Conservation (phyloP, 2,329 filamentous ascomycete genomes). For the Botrytis fabae region DNA sequence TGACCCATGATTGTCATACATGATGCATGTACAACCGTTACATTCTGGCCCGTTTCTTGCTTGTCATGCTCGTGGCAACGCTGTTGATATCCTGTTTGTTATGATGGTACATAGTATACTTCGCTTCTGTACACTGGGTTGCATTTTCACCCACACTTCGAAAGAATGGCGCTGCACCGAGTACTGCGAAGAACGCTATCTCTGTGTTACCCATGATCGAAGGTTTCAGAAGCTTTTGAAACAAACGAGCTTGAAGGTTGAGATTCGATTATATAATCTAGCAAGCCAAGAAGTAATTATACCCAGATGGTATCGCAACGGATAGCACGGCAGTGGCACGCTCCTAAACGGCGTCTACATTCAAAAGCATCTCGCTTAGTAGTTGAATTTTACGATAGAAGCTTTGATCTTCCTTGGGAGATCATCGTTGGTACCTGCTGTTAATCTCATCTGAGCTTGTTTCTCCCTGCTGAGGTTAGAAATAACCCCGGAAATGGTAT, state of each 20-base stretch:
- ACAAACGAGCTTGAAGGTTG: constrained; percentile 20
- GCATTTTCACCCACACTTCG: constrained; percentile 5
- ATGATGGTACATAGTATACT: neutral
- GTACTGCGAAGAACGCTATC: constrained; percentile 3
- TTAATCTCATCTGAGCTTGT: constrained; percentile 1
- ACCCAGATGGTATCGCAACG: neutral
- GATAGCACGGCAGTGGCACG: constrained; percentile 6
- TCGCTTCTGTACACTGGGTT: constrained; percentile 11
- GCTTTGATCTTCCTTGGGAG: neutral
- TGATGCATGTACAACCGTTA: constrained; percentile 16
- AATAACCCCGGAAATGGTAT: neutral
- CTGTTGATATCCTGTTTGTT: constrained; percentile 9
- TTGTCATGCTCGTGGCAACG: constrained; percentile 22
- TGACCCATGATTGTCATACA: constrained; percentile 8
- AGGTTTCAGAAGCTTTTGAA: constrained; percentile 23
- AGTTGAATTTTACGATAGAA: neutral
- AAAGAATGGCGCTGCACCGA: neutral
- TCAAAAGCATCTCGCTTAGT: constrained; percentile 2
- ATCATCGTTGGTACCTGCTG: neutral
- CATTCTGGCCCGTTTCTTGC: constrained; percentile 11
- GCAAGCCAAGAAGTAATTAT: neutral
- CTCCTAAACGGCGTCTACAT: neutral
- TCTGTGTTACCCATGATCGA: constrained; percentile 11
- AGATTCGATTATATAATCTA: neutral
- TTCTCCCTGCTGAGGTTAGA: neutral